Evolutionary conservation across 306 rosid species (phyloP).

Genomic region (Senna tora): DNA sequence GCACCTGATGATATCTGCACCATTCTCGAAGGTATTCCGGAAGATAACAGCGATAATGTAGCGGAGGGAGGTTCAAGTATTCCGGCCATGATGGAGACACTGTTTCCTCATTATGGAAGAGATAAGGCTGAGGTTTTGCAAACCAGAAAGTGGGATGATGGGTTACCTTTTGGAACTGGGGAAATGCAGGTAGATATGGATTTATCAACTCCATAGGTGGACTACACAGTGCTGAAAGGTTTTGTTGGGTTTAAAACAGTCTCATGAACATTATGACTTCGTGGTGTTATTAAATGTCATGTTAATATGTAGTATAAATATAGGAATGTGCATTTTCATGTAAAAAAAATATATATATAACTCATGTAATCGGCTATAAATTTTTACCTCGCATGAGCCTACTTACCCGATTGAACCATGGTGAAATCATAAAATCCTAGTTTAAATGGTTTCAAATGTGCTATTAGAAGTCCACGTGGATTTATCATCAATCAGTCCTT

Average conservation of each 20-base stretch:
- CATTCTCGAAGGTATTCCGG: conserved; percentile 44
- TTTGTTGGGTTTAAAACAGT: neutral
- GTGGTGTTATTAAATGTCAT: neutral
- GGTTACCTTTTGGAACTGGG: conserved; percentile 7
- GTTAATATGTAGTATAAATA: neutral
- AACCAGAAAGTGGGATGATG: neutral
- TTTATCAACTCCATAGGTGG: conserved; percentile 39
- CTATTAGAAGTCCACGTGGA: too few relatives aligned
- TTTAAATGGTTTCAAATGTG: too few relatives aligned
- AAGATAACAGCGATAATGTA: conserved; percentile 20
- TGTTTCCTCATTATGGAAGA: conserved; percentile 13
- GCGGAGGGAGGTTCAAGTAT: conserved; percentile 26
- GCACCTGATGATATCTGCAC: conserved; percentile 37
- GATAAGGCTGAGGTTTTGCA: conserved; percentile 11
- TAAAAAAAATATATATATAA: too few relatives aligned
- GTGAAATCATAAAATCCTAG: too few relatives aligned
- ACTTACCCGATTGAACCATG: too few relatives aligned
- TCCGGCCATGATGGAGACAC: neutral
- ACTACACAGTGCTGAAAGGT: neutral
- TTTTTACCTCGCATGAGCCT: too few relatives aligned
- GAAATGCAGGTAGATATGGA: conserved; percentile 36
- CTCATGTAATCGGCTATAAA: too few relatives aligned
- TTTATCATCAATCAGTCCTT: too few relatives aligned
- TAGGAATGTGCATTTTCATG: neutral
- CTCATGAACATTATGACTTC: neutral